These are phyloP conservation scores for Passiflora organensis DNA, from an alignment of 345 rosid species.

Conservation along the genomic window DNA sequence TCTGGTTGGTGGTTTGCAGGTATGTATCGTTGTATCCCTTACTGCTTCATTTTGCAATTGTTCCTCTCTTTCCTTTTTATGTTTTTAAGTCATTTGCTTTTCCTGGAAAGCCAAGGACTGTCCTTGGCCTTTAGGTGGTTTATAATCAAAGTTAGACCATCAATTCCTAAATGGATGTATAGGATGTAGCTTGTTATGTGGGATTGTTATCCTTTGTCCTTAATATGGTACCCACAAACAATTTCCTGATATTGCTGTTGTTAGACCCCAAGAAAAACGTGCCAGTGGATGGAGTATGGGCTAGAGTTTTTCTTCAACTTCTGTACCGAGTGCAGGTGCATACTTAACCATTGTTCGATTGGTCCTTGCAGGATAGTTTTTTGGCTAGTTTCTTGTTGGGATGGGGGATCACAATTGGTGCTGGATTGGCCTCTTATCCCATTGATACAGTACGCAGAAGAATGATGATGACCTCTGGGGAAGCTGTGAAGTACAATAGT, in stretches of 20 bases:
- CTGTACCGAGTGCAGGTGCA: neutral
- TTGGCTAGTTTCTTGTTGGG: conserved; percentile 16
- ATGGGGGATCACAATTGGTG: conserved; percentile 19
- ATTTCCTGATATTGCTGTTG: neutral
- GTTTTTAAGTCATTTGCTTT: neutral
- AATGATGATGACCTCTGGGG: conserved; percentile 39
- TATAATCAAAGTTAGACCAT: too few relatives aligned
- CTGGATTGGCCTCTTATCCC: conserved; percentile 22
- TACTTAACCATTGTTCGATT: neutral
- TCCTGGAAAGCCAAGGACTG: too few relatives aligned
- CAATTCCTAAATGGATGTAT: neutral
- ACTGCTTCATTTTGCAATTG: neutral
- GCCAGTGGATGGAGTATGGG: too few relatives aligned
- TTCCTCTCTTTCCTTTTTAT: too few relatives aligned
- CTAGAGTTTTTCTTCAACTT: neutral
- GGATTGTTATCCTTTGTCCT: neutral
- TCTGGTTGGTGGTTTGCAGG: conserved; percentile 21
- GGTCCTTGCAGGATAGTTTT: conserved; percentile 19
- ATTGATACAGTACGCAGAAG: conserved; percentile 24
- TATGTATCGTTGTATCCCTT: neutral
- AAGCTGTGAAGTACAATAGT: conserved; percentile 28
- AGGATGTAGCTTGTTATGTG: neutral
- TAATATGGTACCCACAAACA: neutral
- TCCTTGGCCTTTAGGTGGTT: too few relatives aligned
- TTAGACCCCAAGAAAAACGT: neutral